These are phyloP conservation scores for Candida tropicalis DNA, from an alignment of 1,139 yeast species.

Conservation along the genomic window DNA sequence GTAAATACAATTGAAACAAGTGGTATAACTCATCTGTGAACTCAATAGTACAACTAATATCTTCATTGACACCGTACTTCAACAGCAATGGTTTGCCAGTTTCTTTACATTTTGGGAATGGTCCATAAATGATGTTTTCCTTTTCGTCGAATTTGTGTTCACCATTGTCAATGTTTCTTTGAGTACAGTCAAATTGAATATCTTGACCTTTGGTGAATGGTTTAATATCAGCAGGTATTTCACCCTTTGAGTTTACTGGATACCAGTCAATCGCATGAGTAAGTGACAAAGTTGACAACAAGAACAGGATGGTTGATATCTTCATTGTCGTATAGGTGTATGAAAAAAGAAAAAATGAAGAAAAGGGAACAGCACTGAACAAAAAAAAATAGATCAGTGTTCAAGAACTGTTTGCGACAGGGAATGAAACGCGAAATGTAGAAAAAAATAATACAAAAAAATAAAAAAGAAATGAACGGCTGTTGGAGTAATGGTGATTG, in stretches of 20 bases:
- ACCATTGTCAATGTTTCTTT: slow-evolving; percentile 71
- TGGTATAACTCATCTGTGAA: slow-evolving; percentile 73
- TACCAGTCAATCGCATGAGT: slow-evolving; percentile 30
- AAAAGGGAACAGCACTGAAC: slow-evolving; percentile 1
- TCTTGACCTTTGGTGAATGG: slow-evolving; percentile 48
- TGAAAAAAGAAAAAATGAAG: background rate
- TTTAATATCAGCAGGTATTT: slow-evolving; percentile 37
- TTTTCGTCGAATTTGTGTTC: slow-evolving; percentile 70
- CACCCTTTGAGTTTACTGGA: slow-evolving; percentile 39
- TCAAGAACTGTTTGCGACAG: no score
- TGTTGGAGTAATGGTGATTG: no score
- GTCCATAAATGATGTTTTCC: slow-evolving; percentile 57
- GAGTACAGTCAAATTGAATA: slow-evolving; percentile 61
- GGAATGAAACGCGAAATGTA: background rate
- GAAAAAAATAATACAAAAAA: background rate
- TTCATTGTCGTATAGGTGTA: slow-evolving; percentile 11
- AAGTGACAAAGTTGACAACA: slow-evolving; percentile 9
- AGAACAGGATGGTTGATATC: slow-evolving; percentile 8
- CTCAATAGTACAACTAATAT: slow-evolving; percentile 61
- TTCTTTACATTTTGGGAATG: slow-evolving; percentile 67
- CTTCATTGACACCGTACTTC: slow-evolving; percentile 54
- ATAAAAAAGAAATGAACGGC: slow-evolving; percentile 32
- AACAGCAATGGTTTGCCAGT: slow-evolving; percentile 60
- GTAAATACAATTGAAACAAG: slow-evolving; percentile 71
- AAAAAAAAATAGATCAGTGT: background rate